Percentiles rank a stretch among this genome's conserved stretches.
Conservation (phyloP, 495 filamentous ascomycete genomes). For the Neurospora hispaniola region DNA sequence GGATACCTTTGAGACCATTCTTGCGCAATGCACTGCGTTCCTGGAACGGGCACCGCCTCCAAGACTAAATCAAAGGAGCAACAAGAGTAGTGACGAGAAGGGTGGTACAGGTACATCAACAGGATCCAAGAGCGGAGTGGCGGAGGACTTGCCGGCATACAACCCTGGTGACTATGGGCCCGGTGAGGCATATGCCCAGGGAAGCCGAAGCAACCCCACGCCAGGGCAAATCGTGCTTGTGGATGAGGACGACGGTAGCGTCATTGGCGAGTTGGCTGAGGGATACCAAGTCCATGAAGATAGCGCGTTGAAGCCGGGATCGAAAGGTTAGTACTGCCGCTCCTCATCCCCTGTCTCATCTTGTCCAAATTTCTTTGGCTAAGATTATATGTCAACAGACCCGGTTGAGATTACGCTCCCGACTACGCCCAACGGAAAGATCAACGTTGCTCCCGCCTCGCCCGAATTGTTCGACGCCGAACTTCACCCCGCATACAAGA, state of each 20-base stretch:
- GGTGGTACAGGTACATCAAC: conserved; percentile 37
- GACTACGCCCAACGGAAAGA: conserved; percentile 54
- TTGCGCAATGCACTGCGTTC: conserved; percentile 92
- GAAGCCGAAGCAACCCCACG: conserved; percentile 36
- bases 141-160: conserved; percentile 47
- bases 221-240: conserved; percentile 81
- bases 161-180: conserved; percentile 72
- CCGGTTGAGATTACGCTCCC: conserved; percentile 88
- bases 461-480: conserved; percentile 73
- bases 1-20: conserved; percentile 92
- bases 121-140: conserved; percentile 30
- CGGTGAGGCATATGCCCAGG: conserved; percentile 62
- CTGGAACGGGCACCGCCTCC: conserved; percentile 63
- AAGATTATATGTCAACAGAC: conserved; percentile 37
- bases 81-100: conserved; percentile 32
- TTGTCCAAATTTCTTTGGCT: not conserved
- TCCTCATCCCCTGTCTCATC: not conserved
- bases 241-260: conserved; percentile 89
- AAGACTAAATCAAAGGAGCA: conserved; percentile 13
- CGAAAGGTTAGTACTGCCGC: conserved; percentile 56
- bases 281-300: conserved; percentile 73
- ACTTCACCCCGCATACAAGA: conserved; percentile 79
- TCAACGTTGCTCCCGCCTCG: conserved; percentile 64
- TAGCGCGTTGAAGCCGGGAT: conserved; percentile 61
- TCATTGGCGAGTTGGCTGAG: conserved; percentile 82